Conservation (phyloP, 768 basidiomycete species). For the Thelephora ganbajun region DNA sequence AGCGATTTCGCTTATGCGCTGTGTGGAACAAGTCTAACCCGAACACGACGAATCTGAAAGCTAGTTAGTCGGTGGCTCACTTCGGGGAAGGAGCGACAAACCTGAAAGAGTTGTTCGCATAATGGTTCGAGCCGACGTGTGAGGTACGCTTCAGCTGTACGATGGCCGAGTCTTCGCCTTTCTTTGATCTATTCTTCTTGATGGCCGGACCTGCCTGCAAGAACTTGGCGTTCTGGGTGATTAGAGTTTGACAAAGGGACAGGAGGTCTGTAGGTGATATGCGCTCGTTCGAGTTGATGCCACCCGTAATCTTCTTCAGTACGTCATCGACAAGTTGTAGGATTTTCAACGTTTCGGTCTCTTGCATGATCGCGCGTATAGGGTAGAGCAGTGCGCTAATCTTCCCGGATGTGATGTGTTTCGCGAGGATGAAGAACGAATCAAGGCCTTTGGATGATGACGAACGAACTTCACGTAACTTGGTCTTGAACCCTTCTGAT, state of each 20-base stretch:
- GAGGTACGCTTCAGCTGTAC: constrained; percentile 69
- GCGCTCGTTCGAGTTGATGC: constrained; percentile 72
- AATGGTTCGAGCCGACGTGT: constrained; percentile 46
- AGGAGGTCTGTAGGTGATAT: constrained; percentile 60
- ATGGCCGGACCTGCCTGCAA: constrained; percentile 40
- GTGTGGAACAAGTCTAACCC: constrained; percentile 87
- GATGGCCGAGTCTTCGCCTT: constrained; percentile 39
- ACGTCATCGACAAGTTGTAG: constrained; percentile 84
- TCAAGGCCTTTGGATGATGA: constrained; percentile 79
- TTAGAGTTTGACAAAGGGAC: constrained; percentile 74
- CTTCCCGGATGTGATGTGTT: constrained; percentile 59
- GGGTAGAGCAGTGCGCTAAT: constrained; percentile 70
- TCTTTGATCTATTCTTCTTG: constrained; percentile 20
- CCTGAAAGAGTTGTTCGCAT: constrained; percentile 81
- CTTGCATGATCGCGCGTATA: constrained; percentile 70
- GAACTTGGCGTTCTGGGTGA: constrained; percentile 85
- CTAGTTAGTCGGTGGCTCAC: constrained; percentile 1
- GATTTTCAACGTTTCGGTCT: constrained; percentile 66
- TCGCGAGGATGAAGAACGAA: constrained; percentile 70
- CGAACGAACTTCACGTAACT: constrained; percentile 80
- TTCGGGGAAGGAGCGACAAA: constrained; percentile 18
- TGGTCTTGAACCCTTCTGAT: constrained; percentile 86
- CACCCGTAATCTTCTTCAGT: constrained; percentile 65
- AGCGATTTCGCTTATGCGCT: constrained; percentile 72
- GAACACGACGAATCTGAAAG: constrained; percentile 68